Percentiles rank a stretch among this genome's conserved stretches.
phyloP scores from a whole-genome alignment of 2,329 filamentous ascomycete genomes.

The Colletotrichum falcatum region DNA sequence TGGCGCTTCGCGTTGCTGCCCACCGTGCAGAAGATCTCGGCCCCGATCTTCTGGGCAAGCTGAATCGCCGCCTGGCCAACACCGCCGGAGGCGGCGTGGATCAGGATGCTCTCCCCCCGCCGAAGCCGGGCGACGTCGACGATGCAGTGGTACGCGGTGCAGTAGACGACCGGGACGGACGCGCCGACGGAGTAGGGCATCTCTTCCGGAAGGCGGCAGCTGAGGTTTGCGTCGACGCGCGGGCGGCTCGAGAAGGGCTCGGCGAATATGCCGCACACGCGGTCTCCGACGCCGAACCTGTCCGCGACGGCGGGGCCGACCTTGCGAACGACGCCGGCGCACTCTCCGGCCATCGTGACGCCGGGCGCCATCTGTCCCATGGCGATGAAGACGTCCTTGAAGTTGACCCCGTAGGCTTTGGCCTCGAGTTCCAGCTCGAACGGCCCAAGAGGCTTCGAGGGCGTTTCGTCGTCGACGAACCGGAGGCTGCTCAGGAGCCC shows the following conservation, averaged over 20 bases:
- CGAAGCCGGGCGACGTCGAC: constrained; percentile 45
- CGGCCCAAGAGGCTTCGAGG: constrained; percentile 32
- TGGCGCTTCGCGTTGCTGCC: constrained; percentile 46
- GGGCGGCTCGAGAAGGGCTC: constrained; percentile 15
- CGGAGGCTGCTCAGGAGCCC: constrained; percentile 31
- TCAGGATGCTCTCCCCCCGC: constrained; percentile 48
- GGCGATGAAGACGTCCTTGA: constrained; percentile 45
- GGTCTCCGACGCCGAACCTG: constrained; percentile 44
- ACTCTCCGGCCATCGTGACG: constrained; percentile 44
- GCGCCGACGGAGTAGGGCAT: constrained; percentile 54
- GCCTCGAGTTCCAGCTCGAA: constrained; percentile 44
- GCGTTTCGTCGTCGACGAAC: constrained; percentile 37
- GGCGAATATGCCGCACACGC: constrained; percentile 34
- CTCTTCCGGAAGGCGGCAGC: constrained; percentile 52
- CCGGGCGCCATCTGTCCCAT: constrained; percentile 43
- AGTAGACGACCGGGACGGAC: constrained; percentile 45
- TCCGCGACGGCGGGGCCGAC: constrained; percentile 44
- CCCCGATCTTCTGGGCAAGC: constrained; percentile 48
- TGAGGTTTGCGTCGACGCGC: constrained; percentile 12
- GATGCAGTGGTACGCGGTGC: constrained; percentile 47
- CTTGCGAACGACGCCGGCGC: constrained; percentile 45
- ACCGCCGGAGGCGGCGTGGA: constrained; percentile 52
- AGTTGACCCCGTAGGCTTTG: constrained; percentile 42
- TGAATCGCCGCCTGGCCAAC: constrained; percentile 53
- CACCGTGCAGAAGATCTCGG: constrained; percentile 49